phyloP scores from a whole-genome alignment of 495 filamentous ascomycete species.

The Xylaria flabelliformis region DNA sequence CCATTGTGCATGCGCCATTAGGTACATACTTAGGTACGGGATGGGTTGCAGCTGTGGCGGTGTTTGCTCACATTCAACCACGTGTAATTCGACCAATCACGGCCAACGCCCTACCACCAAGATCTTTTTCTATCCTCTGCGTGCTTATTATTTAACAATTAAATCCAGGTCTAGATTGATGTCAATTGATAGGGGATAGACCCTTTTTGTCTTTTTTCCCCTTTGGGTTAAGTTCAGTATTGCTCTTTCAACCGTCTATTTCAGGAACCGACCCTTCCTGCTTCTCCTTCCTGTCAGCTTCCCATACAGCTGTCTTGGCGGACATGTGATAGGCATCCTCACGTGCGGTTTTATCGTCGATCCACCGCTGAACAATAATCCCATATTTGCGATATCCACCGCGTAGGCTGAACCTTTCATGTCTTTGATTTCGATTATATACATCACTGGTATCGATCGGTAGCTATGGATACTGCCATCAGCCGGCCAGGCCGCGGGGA shows the following conservation, averaged over 20 bases:
- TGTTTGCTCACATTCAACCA: slow-evolving; percentile 8
- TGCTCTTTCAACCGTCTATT: neutral
- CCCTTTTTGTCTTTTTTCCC: neutral
- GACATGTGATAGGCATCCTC: slow-evolving; percentile 16
- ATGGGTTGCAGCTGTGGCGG: slow-evolving; percentile 15
- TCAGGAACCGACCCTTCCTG: neutral
- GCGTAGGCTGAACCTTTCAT: slow-evolving; percentile 7
- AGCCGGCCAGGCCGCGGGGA: slow-evolving; percentile 33
- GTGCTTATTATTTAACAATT: neutral
- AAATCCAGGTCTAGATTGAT: neutral
- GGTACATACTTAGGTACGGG: no score
- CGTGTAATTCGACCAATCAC: slow-evolving; percentile 20
- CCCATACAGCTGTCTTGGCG: slow-evolving; percentile 23
- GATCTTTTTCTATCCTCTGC: slow-evolving; percentile 7
- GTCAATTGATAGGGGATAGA: neutral
- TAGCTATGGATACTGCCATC: slow-evolving; percentile 37
- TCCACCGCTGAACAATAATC: neutral
- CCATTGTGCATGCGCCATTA: neutral
- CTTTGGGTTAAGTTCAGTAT: neutral
- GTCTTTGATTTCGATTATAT: slow-evolving; percentile 10
- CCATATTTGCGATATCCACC: neutral
- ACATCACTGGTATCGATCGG: slow-evolving; percentile 1
- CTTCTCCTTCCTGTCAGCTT: slow-evolving; percentile 4
- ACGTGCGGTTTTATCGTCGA: slow-evolving; percentile 4
- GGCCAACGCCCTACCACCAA: slow-evolving; percentile 2